Conservation (phyloP, 2,329 filamentous ascomycete genomes). For the Escovopsis sp. region DNA sequence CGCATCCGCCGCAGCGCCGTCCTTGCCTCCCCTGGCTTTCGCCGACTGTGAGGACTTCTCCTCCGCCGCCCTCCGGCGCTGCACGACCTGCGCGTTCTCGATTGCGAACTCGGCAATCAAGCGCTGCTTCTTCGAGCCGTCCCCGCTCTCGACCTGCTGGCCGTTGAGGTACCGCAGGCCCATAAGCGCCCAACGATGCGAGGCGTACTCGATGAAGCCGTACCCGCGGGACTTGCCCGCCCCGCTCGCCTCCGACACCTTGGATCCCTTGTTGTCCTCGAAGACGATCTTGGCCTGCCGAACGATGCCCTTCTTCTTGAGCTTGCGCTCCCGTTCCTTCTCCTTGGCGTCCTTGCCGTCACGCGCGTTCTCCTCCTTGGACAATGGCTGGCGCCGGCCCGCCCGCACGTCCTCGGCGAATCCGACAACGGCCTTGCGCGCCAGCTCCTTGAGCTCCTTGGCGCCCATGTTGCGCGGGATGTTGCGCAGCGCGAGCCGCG, state of each 20-base stretch:
- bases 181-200: constrained; percentile 89
- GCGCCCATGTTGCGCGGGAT: constrained; percentile 68
- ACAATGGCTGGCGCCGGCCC: constrained; percentile 59
- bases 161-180: constrained; percentile 89
- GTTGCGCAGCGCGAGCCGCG: constrained; percentile 81
- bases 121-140: constrained; percentile 66
- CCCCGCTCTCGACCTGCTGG: constrained; percentile 41
- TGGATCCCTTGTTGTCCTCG: constrained; percentile 71
- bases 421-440: constrained; percentile 80
- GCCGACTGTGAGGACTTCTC: constrained; percentile 15
- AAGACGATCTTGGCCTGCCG: constrained; percentile 91
- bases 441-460: constrained; percentile 82
- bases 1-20: neutral
- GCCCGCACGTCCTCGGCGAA: constrained; percentile 83
- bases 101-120: constrained; percentile 95
- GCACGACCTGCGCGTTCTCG: constrained; percentile 93
- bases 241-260: constrained; percentile 61
- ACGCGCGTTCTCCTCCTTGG: constrained; percentile 74
- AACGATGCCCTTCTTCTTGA: constrained; percentile 73
- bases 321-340: constrained; percentile 64
- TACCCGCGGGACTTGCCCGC: constrained; percentile 82
- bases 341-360: constrained; percentile 68
- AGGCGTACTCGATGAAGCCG: constrained; percentile 93
- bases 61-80: constrained; percentile 40
- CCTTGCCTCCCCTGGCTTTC: constrained; percentile 9